Conservation (phyloP, 75 land plant species). For the Chamaecyparis obtusa region DNA sequence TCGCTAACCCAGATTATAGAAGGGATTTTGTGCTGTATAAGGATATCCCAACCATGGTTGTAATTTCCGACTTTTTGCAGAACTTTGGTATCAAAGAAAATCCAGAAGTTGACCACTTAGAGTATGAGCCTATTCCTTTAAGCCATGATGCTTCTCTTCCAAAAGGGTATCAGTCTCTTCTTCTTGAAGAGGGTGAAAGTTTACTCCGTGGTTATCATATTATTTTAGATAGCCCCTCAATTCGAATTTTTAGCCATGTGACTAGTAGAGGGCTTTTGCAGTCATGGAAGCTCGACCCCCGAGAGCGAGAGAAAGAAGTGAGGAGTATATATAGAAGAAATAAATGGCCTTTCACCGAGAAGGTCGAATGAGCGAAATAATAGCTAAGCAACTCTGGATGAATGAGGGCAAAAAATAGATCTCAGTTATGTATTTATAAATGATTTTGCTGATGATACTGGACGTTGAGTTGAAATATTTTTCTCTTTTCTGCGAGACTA, state of each 20-base stretch:
- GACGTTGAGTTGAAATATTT: background rate
- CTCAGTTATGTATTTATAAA: background rate
- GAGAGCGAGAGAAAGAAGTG: background rate
- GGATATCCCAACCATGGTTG: background rate
- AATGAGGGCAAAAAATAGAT: background rate
- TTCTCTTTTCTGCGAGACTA: background rate
- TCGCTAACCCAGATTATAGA: background rate
- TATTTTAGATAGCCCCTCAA: background rate
- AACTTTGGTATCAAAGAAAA: background rate
- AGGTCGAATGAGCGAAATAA: background rate
- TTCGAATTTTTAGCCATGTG: background rate
- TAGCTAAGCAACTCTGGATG: background rate
- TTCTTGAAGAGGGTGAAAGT: background rate
- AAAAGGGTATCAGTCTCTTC: background rate
- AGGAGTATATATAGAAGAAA: background rate
- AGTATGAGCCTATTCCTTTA: background rate
- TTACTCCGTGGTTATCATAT: background rate
- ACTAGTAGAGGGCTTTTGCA: background rate
- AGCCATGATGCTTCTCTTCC: background rate
- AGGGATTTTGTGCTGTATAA: background rate
- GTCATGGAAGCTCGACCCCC: background rate
- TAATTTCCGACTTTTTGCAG: background rate
- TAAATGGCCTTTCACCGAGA: constrained; percentile 2
- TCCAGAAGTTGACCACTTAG: background rate
- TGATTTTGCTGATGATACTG: background rate